Base-by-base conservation (phyloP, 2,329 filamentous ascomycete species). In the Fusarium acutatum region DNA sequence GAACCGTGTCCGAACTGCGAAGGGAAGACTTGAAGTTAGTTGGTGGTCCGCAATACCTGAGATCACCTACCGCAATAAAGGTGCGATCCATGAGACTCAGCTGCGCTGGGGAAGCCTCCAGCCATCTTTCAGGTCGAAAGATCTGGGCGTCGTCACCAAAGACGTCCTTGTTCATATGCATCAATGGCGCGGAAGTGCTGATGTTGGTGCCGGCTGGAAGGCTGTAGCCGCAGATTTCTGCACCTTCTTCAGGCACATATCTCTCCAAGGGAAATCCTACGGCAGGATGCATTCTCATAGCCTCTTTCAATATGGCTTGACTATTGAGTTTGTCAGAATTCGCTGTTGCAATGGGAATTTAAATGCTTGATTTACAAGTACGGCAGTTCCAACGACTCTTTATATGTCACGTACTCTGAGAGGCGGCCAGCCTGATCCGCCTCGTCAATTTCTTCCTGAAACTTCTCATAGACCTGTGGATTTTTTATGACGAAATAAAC, bases 11-110 rank as follows among this genome's bases (percentile, higher is more conserved):
- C 46, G n/a, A 49, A 30, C 28, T 49, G 10, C 2, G 3, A n/a
- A 6, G 20, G 26, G 10, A n/a, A 10, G 26, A 9, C 7, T 1
- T 12, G 1, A 2, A 17, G 26, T 30, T 8, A 17, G 26, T 15
- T 15, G 3, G 7, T 47, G 0, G 9, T 22, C 5, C 4, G 1
- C 14, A 6, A 7, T 6, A n/a, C 2, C 2, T 6, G 3, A 22
- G 26, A 47, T 6, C 11, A 47, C 46, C 20, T 30, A 49, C 28
- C 3, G 20, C 26, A 12, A 49, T 30, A 30, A 49, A 49, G 14
- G 3, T 30, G 28, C 46, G 46, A 30, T 49, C 46, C 46, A 30
- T 49, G 6, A 47, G 44, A 30, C 44, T n/a, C 20, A 49, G 5
- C 20, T n/a, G 14, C 46, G 30, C 20, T 17, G 28, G 10, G 0